These are phyloP conservation scores for Lodderomyces elongisporus DNA, from an alignment of 1,139 yeast species.

Conservation along the genomic window DNA sequence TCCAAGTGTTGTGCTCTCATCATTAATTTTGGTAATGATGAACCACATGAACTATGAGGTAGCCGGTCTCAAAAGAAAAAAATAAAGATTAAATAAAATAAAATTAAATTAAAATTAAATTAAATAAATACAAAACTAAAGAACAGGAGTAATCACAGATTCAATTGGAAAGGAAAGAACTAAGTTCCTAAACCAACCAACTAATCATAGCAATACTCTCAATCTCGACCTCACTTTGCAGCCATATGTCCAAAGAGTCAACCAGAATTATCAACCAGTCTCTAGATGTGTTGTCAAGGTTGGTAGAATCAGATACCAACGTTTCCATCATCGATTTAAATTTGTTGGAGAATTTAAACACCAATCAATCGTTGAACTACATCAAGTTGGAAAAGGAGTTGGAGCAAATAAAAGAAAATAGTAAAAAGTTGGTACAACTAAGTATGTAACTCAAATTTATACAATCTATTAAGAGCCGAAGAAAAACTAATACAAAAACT, in stretches of 20 bases:
- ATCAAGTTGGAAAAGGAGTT: conserved; percentile 50
- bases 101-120: too few relatives aligned
- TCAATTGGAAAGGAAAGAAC: not conserved
- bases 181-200: not conserved
- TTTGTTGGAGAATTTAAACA: conserved; percentile 50
- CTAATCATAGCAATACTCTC: not conserved
- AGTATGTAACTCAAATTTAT: conserved; percentile 36
- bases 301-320: conserved; percentile 53
- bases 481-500: not conserved
- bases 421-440: conserved; percentile 22
- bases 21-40: too few relatives aligned
- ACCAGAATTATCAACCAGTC: conserved; percentile 27
- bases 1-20: too few relatives aligned
- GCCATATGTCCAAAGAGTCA: conserved; percentile 26
- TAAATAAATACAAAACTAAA: too few relatives aligned
- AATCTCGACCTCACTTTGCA: not conserved
- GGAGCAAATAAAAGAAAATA: conserved; percentile 31
- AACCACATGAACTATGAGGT: too few relatives aligned
- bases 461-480: conserved; percentile 26
- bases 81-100: too few relatives aligned
- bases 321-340: conserved; percentile 48
- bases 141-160: too few relatives aligned
- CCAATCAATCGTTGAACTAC: conserved; percentile 52
- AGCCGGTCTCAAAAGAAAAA: too few relatives aligned
- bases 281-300: conserved; percentile 21